These are phyloP conservation scores for Brassica balearica DNA, from an alignment of 441 rosid genomes.

Conservation along the genomic window DNA sequence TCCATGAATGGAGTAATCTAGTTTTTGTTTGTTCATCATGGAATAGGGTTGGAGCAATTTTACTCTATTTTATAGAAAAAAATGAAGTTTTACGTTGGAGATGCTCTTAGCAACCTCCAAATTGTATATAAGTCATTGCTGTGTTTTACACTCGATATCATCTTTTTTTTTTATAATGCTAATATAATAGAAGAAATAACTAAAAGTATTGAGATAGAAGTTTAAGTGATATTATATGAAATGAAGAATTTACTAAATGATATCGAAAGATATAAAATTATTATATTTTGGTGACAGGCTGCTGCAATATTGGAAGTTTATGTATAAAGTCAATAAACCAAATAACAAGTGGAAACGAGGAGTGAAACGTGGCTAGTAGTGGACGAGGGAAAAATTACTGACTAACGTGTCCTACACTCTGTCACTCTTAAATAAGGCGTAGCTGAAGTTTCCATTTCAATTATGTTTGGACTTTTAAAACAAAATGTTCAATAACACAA, in stretches of 20 bases:
- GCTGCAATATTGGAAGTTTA: not conserved
- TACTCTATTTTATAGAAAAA: too few relatives aligned
- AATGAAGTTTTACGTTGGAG: too few relatives aligned
- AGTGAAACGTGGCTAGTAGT: not conserved
- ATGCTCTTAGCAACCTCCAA: not conserved
- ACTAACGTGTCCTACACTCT: not conserved
- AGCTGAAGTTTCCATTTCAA: not conserved
- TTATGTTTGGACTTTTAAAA: not conserved
- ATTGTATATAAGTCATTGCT: not conserved
- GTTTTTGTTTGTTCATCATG: too few relatives aligned
- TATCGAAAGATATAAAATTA: not conserved
- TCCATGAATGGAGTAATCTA: too few relatives aligned
- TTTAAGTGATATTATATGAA: too few relatives aligned
- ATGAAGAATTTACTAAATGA: not conserved
- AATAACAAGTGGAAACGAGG: conserved; percentile 6
- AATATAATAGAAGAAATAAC: not conserved
- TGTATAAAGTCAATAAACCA: not conserved
- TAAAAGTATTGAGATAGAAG: not conserved
- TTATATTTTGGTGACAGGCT: not conserved
- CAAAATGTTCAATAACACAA: not conserved
- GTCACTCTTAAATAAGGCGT: not conserved
- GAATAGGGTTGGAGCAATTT: too few relatives aligned
- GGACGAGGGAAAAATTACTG: not conserved
- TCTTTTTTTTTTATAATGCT: not conserved
- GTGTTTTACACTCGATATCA: not conserved